Conservation (phyloP, 2,329 filamentous ascomycete genomes). For the Keithomyces neogunnii region DNA sequence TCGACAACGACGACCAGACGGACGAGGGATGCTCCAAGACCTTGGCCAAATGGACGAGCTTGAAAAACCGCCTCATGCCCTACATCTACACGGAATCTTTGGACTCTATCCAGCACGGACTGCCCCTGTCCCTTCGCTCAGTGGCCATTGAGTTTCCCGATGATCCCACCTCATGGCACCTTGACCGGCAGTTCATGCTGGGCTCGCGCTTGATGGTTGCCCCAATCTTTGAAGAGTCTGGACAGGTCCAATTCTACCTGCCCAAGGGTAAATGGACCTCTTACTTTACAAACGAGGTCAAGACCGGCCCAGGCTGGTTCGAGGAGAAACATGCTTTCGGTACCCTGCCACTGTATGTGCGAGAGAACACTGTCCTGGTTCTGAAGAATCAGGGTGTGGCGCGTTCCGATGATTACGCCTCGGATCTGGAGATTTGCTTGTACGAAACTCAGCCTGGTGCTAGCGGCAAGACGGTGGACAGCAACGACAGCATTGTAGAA, state of each 20-base stretch:
- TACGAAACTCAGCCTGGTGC: conserved; percentile 34
- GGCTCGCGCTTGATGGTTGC: conserved; percentile 55
- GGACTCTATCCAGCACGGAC: conserved; percentile 37
- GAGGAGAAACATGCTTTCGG: conserved; percentile 50
- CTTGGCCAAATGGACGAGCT: conserved; percentile 36
- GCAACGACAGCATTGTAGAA: conserved; percentile 24
- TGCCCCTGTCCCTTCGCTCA: conserved; percentile 54
- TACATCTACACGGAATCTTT: conserved; percentile 39
- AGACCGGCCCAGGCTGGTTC: conserved; percentile 48
- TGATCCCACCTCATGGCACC: conserved; percentile 57
- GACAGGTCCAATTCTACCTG: conserved; percentile 59
- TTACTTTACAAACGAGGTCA: conserved; percentile 38
- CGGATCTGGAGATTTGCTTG: conserved; percentile 38
- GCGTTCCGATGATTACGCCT: conserved; percentile 38
- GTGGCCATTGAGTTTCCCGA: conserved; percentile 63
- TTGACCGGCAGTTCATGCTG: conserved; percentile 69
- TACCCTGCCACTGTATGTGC: conserved; percentile 49
- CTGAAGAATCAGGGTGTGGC: conserved; percentile 30
- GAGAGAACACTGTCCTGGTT: conserved; percentile 42
- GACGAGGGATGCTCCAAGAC: conserved; percentile 45
- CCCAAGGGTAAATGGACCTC: conserved; percentile 39
- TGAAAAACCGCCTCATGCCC: conserved; percentile 45
- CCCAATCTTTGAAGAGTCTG: conserved; percentile 54
- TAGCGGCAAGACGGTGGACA: conserved; percentile 32
- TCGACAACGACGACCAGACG: conserved; percentile 53